Conservation (phyloP, 257 asterid species). For the Galeopsis tetrahit region DNA sequence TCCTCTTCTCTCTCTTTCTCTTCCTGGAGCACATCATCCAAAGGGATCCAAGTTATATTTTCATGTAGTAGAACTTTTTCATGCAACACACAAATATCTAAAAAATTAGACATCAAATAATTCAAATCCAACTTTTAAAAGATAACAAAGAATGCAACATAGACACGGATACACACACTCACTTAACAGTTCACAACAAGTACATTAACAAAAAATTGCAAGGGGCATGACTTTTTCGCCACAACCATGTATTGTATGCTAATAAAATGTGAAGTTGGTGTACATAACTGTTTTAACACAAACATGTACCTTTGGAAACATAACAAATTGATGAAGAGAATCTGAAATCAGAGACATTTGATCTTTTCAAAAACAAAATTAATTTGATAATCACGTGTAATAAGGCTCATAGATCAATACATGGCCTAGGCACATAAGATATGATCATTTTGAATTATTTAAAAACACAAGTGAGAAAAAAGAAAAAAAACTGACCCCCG, state of each 20-base stretch:
- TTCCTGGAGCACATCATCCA: slow-evolving; percentile 45
- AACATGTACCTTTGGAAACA: not conserved
- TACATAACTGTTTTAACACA: not conserved
- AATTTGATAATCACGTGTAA: not conserved
- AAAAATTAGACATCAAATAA: slow-evolving; percentile 13
- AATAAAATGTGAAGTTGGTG: not conserved
- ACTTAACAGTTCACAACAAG: not conserved
- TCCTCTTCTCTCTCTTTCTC: slow-evolving; percentile 39
- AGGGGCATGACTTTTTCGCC: not conserved
- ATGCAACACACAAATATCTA: not conserved
- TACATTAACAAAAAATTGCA: slow-evolving; percentile 1
- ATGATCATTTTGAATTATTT: not conserved
- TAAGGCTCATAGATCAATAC: not conserved
- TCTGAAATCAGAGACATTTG: slow-evolving; percentile 10
- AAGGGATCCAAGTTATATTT: slow-evolving; percentile 21
- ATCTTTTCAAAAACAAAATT: not conserved
- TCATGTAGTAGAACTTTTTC: not conserved
- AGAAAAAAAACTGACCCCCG: not conserved
- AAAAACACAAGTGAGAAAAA: not conserved
- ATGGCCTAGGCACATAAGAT: not conserved
- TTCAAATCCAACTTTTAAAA: slow-evolving; percentile 1
- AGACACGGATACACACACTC: not conserved
- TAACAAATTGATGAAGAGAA: not conserved
- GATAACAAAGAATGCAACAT: not conserved
- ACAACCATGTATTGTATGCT: not conserved